Percentiles rank a stretch among this genome's conserved stretches.
Conservation (phyloP, 768 basidiomycete species). For the Tylopilus intermedius region DNA sequence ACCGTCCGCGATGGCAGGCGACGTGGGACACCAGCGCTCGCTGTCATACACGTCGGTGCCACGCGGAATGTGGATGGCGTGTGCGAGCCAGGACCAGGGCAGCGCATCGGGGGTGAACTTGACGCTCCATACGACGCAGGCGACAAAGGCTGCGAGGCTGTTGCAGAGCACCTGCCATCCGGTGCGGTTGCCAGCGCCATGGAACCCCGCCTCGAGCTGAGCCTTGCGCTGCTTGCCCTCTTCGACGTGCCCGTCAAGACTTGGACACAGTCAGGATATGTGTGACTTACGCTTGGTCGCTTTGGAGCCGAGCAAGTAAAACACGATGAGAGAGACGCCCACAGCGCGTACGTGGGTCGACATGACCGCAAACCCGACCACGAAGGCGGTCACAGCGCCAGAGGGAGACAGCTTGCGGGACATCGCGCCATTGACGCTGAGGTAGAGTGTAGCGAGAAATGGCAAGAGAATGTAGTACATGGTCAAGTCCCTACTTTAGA, state of each 20-base stretch:
- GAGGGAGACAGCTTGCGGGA: constrained; percentile 72
- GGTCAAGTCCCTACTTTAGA: constrained; percentile 18
- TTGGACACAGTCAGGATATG: background rate
- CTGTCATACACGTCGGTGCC: constrained; percentile 32
- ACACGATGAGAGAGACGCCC: constrained; percentile 62
- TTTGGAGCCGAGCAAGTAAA: constrained; percentile 75
- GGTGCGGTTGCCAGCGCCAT: constrained; percentile 67
- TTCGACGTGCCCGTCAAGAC: constrained; percentile 20
- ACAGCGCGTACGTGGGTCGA: constrained; percentile 61
- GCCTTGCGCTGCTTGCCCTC: constrained; percentile 75
- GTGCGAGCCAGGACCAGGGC: constrained; percentile 32
- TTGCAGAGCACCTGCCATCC: constrained; percentile 84
- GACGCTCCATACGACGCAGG: constrained; percentile 60
- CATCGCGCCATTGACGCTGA: constrained; percentile 65
- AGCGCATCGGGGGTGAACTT: constrained; percentile 44
- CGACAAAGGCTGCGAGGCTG: constrained; percentile 59
- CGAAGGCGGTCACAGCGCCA: constrained; percentile 72
- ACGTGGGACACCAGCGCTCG: constrained; percentile 59
- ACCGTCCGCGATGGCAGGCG: constrained; percentile 38
- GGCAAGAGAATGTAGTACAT: constrained; percentile 32
- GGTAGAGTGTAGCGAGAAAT: constrained; percentile 43
- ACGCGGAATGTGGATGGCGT: constrained; percentile 9
- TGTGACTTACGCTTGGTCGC: constrained; percentile 71
- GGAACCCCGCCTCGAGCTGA: constrained; percentile 72
- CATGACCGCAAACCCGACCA: constrained; percentile 71